phyloP scores from a whole-genome alignment of 139 green algal species.

The Ettlia oleoabundans region DNA sequence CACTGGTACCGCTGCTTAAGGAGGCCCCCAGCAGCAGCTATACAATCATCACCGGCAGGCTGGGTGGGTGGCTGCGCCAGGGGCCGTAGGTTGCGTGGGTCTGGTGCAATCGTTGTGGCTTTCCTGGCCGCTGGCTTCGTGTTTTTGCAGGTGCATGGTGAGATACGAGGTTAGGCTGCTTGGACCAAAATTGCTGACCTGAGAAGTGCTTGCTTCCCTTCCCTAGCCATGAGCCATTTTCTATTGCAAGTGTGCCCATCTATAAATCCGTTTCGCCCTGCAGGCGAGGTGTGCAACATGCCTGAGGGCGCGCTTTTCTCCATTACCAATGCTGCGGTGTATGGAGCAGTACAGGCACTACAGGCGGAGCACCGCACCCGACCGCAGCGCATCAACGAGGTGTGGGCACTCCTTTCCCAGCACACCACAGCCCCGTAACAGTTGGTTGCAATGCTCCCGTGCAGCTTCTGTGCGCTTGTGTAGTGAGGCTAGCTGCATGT shows the following conservation, averaged over 20 bases:
- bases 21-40: not conserved
- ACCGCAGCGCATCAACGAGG: slow-evolving; percentile 41
- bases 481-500: not conserved
- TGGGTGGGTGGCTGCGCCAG: not conserved
- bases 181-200: not conserved
- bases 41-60: not conserved
- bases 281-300: slow-evolving; percentile 38
- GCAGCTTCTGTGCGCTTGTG: no score
- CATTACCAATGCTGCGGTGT: slow-evolving; percentile 37
- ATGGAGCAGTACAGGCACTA: slow-evolving; percentile 32
- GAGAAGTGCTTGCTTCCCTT: not conserved
- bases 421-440: no score
- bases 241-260: no score
- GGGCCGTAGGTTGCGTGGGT: not conserved
- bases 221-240: not conserved
- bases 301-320: slow-evolving; percentile 17
- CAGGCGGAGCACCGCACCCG: slow-evolving; percentile 12
- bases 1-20: slow-evolving; percentile 21
- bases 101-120: not conserved
- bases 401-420: no score
- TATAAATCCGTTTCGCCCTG: no score
- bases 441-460: no score
- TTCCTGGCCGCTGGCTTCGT: no score
- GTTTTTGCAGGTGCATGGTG: no score
- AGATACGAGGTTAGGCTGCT: no score